Evolutionary conservation across 768 basidiomycete species (phyloP).

Genomic region (Termitomyces sp.): DNA sequence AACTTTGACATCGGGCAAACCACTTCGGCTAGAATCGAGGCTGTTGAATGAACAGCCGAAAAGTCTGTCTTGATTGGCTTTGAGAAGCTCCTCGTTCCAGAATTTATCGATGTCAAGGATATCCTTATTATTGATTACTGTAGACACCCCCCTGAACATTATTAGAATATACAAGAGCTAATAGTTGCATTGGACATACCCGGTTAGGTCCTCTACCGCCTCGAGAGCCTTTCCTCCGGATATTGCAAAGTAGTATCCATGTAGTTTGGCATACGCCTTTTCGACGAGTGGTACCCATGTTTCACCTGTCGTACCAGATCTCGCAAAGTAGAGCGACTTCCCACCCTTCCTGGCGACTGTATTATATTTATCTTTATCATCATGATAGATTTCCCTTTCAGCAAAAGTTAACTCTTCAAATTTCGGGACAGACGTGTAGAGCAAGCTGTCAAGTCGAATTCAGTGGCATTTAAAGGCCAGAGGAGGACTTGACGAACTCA

Average conservation of each 20-base stretch:
- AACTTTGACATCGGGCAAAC: constrained; percentile 17
- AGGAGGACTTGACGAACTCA: constrained; percentile 33
- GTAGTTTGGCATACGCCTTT: constrained; percentile 52
- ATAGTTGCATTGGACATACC: constrained; percentile 25
- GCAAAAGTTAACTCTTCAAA: constrained; percentile 37
- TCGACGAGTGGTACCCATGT: constrained; percentile 58
- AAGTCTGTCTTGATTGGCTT: constrained; percentile 44
- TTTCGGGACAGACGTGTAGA: constrained; percentile 43
- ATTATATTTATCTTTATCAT: constrained; percentile 43
- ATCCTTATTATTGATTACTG: constrained; percentile 37
- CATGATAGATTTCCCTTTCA: constrained; percentile 43
- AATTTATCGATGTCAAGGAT: constrained; percentile 45
- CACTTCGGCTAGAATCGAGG: constrained; percentile 21
- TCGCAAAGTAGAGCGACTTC: constrained; percentile 45
- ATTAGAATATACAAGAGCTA: neutral
- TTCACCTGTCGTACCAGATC: constrained; percentile 39
- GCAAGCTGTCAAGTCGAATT: constrained; percentile 25
- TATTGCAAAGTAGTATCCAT: constrained; percentile 38
- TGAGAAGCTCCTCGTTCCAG: constrained; percentile 48
- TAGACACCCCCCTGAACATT: constrained; percentile 35
- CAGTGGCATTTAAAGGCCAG: neutral
- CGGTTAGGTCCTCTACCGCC: constrained; percentile 52
- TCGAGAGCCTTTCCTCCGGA: constrained; percentile 33
- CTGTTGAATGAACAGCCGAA: constrained; percentile 46
- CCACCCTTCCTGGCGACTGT: constrained; percentile 39